Evolutionary conservation across 2,329 filamentous ascomycete species (phyloP).

Genomic region (Diatrype stigma): DNA sequence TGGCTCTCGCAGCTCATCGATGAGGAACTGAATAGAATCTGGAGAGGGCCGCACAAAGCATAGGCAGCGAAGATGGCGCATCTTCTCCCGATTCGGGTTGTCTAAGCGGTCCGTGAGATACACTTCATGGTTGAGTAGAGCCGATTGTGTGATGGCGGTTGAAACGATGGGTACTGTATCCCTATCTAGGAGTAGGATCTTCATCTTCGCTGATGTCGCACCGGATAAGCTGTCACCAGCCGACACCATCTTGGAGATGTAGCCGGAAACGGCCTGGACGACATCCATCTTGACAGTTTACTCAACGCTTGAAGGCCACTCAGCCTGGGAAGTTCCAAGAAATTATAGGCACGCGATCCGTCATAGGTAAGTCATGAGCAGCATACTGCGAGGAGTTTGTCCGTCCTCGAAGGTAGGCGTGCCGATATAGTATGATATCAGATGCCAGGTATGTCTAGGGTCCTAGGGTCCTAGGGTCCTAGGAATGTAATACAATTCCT

Average conservation of each 20-base stretch:
- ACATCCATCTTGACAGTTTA: conserved; percentile 70
- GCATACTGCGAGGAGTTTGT: background rate
- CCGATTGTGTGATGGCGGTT: conserved; percentile 91
- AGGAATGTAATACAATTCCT: too few species aligned
- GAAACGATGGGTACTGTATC: conserved; percentile 94
- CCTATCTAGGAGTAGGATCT: conserved; percentile 88
- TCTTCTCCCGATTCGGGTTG: conserved; percentile 86
- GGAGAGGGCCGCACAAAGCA: conserved; percentile 91
- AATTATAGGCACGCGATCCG: background rate
- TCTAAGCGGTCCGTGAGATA: conserved; percentile 97
- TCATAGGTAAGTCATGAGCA: background rate
- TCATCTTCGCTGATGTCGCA: conserved; percentile 85
- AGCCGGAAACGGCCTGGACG: conserved; percentile 86
- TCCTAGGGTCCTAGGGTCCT: too few species aligned
- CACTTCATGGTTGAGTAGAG: conserved; percentile 91
- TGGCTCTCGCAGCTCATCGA: conserved; percentile 92
- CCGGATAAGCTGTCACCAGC: conserved; percentile 67
- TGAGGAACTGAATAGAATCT: conserved; percentile 86
- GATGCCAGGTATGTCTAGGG: too few species aligned
- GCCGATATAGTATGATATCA: too few species aligned
- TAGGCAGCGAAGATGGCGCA: conserved; percentile 91
- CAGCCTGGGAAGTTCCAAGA: background rate
- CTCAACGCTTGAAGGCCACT: background rate
- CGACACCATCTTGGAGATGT: conserved; percentile 94
- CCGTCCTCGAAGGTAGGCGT: too few species aligned